Base-by-base conservation (phyloP, 768 basidiomycete genomes). In the Mycena amicta region DNA sequence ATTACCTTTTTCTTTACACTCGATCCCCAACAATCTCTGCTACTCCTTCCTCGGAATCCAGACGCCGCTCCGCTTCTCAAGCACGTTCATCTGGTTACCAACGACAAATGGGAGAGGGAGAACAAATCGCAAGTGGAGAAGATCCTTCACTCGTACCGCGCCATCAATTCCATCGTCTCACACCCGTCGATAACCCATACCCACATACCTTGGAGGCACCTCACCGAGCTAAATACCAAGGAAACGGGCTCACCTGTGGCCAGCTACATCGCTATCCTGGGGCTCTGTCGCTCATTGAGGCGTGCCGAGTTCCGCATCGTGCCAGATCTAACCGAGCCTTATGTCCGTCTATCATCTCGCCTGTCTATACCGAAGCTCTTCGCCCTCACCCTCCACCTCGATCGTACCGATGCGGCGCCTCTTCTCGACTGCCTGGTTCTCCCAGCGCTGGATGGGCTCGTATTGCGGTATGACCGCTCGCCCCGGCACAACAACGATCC, bases 1-100 rank as follows among this genome's bases (percentile, higher is more conserved):
- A 30, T 64, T 41, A 57, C 52, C 1, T 55, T 64, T 37, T n/a
- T 60, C 15, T 57, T 64, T 53, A 40, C 50, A 46, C 20, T 49
- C 26, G 15, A 26, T 1, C n/a, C 56, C 2, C 62, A 57, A 50
- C 52, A 16, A 20, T 22, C 55, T 0, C 50, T 64, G 5, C 50
- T 60, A 15, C 30, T 26, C 45, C 59, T 64, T 27, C 53, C 56
- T 12, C 47, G 45, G 13, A 6, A 5, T 1, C 29, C 52, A 2
- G 25, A 20, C 15, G 58, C 49, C 12, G 59, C 62, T 15, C 62
- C 62, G 5, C 45, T 57, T n/a, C 59, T 64, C 1, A 45, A 60
- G 15, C 62, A 64, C 53, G 39, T 64, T 37, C 50, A 60, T 3
- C 40, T 64, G 6, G 47, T 13, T 23, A 40, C 23, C 16, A 52